phyloP scores from a whole-genome alignment of 179 eudicot species.

The Beta corolliflora region DNA sequence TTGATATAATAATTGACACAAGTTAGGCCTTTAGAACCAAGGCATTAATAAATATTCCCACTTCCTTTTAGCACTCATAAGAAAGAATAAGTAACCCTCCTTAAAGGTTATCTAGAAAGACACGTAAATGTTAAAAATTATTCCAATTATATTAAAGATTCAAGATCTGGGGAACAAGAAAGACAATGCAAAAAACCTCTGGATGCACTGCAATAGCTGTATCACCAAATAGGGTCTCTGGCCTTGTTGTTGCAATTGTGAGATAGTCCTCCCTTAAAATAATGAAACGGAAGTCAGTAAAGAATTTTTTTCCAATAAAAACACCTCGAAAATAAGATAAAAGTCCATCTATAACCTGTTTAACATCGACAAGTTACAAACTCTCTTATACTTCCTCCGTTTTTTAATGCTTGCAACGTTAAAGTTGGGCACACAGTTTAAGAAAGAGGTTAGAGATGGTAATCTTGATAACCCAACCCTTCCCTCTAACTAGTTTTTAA shows the following conservation, averaged over 20 bases:
- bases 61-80: not conserved
- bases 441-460: too few species aligned
- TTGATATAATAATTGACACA: not conserved
- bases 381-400: too few species aligned
- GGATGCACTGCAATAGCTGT: constrained; percentile 97
- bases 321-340: not conserved
- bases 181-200: constrained; percentile 46
- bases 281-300: constrained; percentile 10
- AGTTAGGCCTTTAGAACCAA: not conserved
- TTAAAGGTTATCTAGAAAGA: not conserved
- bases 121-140: not conserved
- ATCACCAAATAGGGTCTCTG: constrained; percentile 97
- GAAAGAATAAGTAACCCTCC: not conserved
- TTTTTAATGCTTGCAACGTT: too few species aligned
- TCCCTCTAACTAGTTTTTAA: too few species aligned
- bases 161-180: not conserved
- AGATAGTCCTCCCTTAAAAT: constrained; percentile 73
- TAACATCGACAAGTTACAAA: not conserved
- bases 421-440: too few species aligned
- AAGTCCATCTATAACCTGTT: not conserved
- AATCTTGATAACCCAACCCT: too few species aligned
- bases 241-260: constrained; percentile 94
- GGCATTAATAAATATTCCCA: not conserved
- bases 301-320: too few species aligned
- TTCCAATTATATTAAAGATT: not conserved